Evolutionary conservation across 2,329 filamentous ascomycete species (phyloP), one percentile per base, ranked within the genome.

Genomic region (Hypoxylon rubiginosum): DNA sequence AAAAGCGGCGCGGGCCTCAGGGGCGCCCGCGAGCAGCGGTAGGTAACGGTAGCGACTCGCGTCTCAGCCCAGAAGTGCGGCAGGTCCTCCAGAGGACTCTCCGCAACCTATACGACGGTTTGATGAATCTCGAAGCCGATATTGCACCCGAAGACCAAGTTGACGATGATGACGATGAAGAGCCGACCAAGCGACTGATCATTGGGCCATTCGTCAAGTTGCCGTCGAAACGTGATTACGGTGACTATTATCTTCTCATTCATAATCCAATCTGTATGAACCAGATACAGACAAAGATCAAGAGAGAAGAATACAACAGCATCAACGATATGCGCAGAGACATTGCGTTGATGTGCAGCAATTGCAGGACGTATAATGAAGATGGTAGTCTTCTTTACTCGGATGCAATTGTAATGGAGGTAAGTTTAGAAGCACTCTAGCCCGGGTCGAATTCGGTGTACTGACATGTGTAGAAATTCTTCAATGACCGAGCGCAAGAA

Each of bases 291-390:
- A 92, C 91, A 77, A 95, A 93, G 84, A 97, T 99, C 82, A 97
- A 97, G 83, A 95, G 93, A 80, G 93, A 97, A 76, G 93, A 97
- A 76, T 99, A 99, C 79, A 89, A 88, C 72, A 91, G 87, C 74
- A 81, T 97, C 66, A 89, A 88, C 76, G 92, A 94, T 72, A 89
- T 99, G 85, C 87, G 89, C 59, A 89, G 88, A 71, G 97, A 99
- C 76, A 90, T 99, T 68, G 88, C 90, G 54, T 82, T 95, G 68
- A 87, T 99, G 80, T 96, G 94, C 78, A 89, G 87, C 77, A 99
- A 99, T 79, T 97, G 95, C 71, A 89, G 93, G 78, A 96, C 92
- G 2, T 99, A 97, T 84, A 99, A 99, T 75, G 97, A 99, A 80
- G 96, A 98, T 76, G 92, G 91, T 62, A 97, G 94, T 79, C 84